Conservation (phyloP, 2,329 filamentous ascomycete species). For the Emergomyces orientalis region DNA sequence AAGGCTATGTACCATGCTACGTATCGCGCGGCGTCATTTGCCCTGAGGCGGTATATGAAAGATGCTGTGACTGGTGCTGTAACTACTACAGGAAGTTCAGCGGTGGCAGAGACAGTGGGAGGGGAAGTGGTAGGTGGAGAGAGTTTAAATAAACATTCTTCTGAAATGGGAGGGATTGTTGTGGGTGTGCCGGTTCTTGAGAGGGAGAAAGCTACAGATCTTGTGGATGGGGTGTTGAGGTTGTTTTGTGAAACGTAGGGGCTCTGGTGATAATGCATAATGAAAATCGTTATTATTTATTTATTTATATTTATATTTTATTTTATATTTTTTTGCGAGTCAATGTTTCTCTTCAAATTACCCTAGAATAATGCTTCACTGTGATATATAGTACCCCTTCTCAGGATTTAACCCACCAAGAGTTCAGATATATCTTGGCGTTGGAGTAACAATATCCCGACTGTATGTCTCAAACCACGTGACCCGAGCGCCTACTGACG, state of each 20-base stretch:
- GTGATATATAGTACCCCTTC: neutral
- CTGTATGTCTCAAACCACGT: neutral
- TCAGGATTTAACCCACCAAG: no score
- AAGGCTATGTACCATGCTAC: constrained; percentile 38
- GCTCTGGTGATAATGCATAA: neutral
- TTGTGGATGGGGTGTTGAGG: constrained; percentile 34
- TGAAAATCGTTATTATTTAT: neutral
- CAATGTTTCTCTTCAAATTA: neutral
- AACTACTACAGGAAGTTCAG: neutral
- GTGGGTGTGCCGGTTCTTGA: constrained; percentile 22
- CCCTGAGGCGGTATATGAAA: constrained; percentile 33
- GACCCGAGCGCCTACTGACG: neutral
- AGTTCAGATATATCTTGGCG: neutral
- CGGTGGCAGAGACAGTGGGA: neutral
- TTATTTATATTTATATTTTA: neutral
- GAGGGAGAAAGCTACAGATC: constrained; percentile 33
- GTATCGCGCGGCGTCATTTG: constrained; percentile 36
- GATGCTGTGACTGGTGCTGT: constrained; percentile 10
- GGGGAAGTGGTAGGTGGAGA: no score
- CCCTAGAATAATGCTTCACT: neutral
- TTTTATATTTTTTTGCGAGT: neutral
- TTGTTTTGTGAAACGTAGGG: constrained; percentile 31
- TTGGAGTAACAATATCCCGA: neutral
- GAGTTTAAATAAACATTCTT: neutral
- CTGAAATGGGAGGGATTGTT: constrained; percentile 2